Conservation (phyloP, 345 rosid genomes). For the Sonneratia caseolaris region DNA sequence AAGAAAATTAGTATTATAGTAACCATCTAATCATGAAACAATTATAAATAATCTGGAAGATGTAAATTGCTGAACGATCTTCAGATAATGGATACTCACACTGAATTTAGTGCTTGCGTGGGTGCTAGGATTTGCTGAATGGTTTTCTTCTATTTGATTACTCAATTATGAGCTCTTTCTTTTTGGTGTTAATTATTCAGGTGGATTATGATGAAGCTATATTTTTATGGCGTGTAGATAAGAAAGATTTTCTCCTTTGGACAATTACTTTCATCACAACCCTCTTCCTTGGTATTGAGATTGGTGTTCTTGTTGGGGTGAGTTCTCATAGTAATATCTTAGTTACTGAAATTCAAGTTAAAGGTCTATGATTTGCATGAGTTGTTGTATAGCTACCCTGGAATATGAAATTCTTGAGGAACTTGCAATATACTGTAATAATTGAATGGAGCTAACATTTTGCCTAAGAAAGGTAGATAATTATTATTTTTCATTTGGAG, state of each 20-base stretch:
- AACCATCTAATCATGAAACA: neutral
- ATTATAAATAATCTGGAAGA: neutral
- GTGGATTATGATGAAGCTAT: slow-evolving; percentile 95
- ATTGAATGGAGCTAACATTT: neutral
- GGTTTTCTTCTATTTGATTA: neutral
- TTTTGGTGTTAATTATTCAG: slow-evolving; percentile 32
- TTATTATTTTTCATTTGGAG: neutral
- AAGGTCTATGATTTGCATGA: neutral
- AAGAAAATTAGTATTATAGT: neutral
- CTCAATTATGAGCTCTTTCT: neutral
- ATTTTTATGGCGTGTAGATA: slow-evolving; percentile 90
- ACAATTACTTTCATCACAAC: slow-evolving; percentile 64
- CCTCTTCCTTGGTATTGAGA: slow-evolving; percentile 90
- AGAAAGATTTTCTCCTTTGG: slow-evolving; percentile 98
- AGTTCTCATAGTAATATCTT: slow-evolving; percentile 16
- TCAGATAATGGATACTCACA: neutral
- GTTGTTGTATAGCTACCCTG: neutral
- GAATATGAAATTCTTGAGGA: neutral
- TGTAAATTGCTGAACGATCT: neutral
- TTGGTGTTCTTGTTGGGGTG: slow-evolving; percentile 97
- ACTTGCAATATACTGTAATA: neutral
- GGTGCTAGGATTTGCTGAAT: neutral
- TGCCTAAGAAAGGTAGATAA: neutral
- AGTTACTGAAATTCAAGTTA: neutral
- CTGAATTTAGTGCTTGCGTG: neutral